Conservation (phyloP, 495 filamentous ascomycete species). For the Neurospora hispaniola region DNA sequence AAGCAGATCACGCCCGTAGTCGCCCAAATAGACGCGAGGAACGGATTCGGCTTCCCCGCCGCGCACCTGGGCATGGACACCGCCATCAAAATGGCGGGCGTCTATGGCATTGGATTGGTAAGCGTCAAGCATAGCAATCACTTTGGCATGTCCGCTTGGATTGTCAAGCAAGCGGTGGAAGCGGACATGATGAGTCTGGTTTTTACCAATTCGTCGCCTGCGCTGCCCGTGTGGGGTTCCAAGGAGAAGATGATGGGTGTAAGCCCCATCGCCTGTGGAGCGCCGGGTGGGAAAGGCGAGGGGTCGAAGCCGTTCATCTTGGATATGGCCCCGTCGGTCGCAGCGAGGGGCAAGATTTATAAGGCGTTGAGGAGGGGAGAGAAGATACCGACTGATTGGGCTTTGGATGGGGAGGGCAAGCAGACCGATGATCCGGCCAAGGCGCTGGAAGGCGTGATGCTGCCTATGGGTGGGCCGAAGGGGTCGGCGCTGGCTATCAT, state of each 20-base stretch:
- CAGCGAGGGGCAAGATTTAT: conserved; percentile 66
- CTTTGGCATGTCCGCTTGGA: conserved; percentile 71
- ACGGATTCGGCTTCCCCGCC: conserved; percentile 65
- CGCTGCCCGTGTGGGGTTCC: conserved; percentile 64
- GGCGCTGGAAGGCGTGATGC: conserved; percentile 62
- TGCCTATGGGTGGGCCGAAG: conserved; percentile 73
- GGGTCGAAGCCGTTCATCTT: conserved; percentile 48
- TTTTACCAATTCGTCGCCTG: conserved; percentile 70
- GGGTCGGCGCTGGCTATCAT: conserved; percentile 62
- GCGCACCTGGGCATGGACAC: conserved; percentile 51
- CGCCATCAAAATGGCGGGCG: conserved; percentile 53
- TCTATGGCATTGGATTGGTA: conserved; percentile 62
- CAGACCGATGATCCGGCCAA: conserved; percentile 54
- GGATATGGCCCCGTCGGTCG: conserved; percentile 69
- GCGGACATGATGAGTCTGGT: conserved; percentile 64
- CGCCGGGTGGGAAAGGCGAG: conserved; percentile 44
- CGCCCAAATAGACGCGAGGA: conserved; percentile 54
- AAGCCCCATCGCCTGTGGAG: conserved; percentile 67
- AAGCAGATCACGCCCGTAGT: conserved; percentile 55
- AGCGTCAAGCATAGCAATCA: conserved; percentile 67
- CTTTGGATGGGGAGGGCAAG: conserved; percentile 58
- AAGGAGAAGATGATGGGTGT: conserved; percentile 59
- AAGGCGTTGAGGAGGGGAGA: conserved; percentile 61
- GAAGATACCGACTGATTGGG: conserved; percentile 66
- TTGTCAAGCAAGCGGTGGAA: conserved; percentile 64